Percentiles rank a stretch among this genome's conserved stretches.
Conservation (phyloP, 306 rosid genomes). For the Arachis hypogaea region DNA sequence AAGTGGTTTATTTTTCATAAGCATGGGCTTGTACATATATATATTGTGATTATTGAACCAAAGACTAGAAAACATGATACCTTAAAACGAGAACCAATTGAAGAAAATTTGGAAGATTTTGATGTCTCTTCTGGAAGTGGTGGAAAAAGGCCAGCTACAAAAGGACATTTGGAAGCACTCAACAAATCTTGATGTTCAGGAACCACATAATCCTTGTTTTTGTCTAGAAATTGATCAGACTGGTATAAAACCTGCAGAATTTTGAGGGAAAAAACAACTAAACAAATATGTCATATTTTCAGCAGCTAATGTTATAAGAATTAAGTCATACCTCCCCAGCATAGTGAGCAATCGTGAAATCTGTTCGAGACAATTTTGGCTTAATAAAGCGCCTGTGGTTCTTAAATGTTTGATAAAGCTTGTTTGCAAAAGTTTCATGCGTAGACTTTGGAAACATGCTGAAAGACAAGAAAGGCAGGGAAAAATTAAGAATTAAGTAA, state of each 20-base stretch:
- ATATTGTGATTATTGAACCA: conserved; percentile 12
- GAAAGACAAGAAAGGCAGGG: conserved; percentile 42
- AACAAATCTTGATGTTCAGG: conserved; percentile 95
- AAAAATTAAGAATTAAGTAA: conserved; percentile 28
- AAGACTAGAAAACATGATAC: conserved; percentile 50
- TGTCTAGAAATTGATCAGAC: conserved; percentile 96
- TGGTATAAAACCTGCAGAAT: conserved; percentile 81
- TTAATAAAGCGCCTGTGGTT: conserved; percentile 87
- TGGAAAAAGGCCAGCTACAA: conserved; percentile 98
- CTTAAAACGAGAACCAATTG: conserved; percentile 97
- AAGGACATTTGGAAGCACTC: conserved; percentile 85
- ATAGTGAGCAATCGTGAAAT: conserved; percentile 85
- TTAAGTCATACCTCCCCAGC: conserved; percentile 92
- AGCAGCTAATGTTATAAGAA: conserved; percentile 37
- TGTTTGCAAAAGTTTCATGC: conserved; percentile 96
- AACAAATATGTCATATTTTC: conserved; percentile 12
- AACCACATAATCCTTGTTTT: conserved; percentile 96
- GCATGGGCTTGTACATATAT: conserved; percentile 33
- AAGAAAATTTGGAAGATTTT: conserved; percentile 95
- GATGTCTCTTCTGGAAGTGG: conserved; percentile 90
- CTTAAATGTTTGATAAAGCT: conserved; percentile 93
- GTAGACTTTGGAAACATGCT: conserved; percentile 99
- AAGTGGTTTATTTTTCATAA: conserved; percentile 36
- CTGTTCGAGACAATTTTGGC: conserved; percentile 97
- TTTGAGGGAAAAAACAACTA: conserved; percentile 35